Evolutionary conservation across 192 early-diverging fungal genomes (phyloP), one percentile per base, ranked within the genome.

Genomic region (Chytriomyces hyalinus): DNA sequence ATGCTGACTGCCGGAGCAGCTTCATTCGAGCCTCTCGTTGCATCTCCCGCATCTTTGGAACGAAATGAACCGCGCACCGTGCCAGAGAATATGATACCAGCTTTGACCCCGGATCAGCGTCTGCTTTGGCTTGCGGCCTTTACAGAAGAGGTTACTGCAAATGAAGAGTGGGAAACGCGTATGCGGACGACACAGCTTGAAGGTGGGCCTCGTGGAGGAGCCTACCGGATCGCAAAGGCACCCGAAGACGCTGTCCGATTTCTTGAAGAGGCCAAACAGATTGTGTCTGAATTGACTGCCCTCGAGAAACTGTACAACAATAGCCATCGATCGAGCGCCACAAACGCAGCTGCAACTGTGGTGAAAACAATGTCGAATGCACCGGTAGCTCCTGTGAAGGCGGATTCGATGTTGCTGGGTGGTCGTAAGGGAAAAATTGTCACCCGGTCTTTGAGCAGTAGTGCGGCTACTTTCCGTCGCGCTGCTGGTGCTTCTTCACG

Each of bases 141-240:
- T 11, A 28, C 26, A 10, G 80, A 80, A 6, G 84, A 86, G 57
- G 76, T 86, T 22, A 67, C 76, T 43, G 81, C 78, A 6, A 86
- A 81, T 59, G 67, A 77, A 20, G 84, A 86, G 70, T 86, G 84
- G 84, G 76, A 70, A 43, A 66, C 70, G 6, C 84, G 84, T 8
- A 86, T 86, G 84, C 74, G 77, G 6, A 86, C 81, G 2, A 83
- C 80, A 5, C 84, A 86, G 70, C 71, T 86, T 26, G 84, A 86
- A 62, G 84, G 84, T 22, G 84, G 84, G 0, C 80, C 84, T 4
- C 80, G 84, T 11, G 84, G 84, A 20, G 82, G 82, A 20, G 82
- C 79, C 9, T 83, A 80, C 70, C 78, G 80, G n/a, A 80, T 86
- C 70, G 45, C 70, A 9, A 68, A 76, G n/a, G 70, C 84, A 10